Conservation (phyloP, 371 early-diverging fungal species). For the Mortierella sp. region DNA sequence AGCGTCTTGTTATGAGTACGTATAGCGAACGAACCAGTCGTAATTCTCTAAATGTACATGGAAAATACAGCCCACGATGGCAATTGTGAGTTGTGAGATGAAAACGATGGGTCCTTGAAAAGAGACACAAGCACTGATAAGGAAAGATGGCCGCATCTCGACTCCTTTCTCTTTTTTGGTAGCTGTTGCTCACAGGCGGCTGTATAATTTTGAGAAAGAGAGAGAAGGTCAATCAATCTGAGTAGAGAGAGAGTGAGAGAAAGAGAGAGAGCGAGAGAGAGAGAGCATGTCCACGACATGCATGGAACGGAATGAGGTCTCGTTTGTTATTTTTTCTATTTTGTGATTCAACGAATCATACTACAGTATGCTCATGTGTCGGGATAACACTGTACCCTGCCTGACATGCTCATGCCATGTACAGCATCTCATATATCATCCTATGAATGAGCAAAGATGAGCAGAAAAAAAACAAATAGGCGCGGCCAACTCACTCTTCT, state of each 20-base stretch:
- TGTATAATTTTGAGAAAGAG: background rate
- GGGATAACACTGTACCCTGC: background rate
- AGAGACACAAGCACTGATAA: too few species aligned
- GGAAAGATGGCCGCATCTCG: background rate
- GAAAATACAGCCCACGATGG: background rate
- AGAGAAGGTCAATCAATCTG: background rate
- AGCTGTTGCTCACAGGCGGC: background rate
- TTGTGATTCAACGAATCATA: background rate
- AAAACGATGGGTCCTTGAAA: background rate
- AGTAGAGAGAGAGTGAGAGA: background rate
- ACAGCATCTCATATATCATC: background rate
- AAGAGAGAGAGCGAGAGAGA: background rate
- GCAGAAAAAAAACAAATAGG: background rate
- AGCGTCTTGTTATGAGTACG: slow-evolving; percentile 57
- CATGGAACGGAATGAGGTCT: background rate
- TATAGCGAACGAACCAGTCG: background rate
- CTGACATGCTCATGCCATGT: too few species aligned
- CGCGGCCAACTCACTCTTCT: background rate
- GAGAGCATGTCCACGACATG: slow-evolving; percentile 2
- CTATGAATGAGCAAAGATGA: background rate
- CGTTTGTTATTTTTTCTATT: background rate
- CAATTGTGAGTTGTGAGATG: background rate
- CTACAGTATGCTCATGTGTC: background rate
- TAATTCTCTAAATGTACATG: background rate
- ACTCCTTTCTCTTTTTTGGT: too few species aligned